A percentile compares a stretch with the other conserved stretches of the same genome.
Evolutionary conservation across 495 filamentous ascomycete genomes (phyloP).

Genomic region (Hapsidospora chrysogenum): DNA sequence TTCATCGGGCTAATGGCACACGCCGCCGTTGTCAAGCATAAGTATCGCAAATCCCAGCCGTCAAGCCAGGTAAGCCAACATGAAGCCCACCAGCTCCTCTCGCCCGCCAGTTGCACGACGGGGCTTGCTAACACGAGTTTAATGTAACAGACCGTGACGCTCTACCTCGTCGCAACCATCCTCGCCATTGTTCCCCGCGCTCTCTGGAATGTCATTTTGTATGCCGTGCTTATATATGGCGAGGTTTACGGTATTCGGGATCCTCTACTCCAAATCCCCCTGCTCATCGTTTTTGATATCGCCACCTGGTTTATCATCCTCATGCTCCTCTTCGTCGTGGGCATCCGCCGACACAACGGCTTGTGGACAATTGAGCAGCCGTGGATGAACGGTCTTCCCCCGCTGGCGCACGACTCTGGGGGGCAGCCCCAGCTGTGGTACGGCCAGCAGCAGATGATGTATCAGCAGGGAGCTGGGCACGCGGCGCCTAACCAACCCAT

Average conservation of each 20-base stretch:
- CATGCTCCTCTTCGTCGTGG: background rate
- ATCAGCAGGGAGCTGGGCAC: too few species aligned
- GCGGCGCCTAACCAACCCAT: too few species aligned
- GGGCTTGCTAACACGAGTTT: background rate
- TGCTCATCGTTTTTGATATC: background rate
- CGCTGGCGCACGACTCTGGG: too few species aligned
- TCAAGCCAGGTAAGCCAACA: background rate
- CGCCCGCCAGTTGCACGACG: too few species aligned
- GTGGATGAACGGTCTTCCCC: background rate
- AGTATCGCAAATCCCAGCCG: background rate
- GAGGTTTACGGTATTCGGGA: background rate
- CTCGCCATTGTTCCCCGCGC: background rate
- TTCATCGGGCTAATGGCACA: background rate
- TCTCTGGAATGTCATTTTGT: background rate
- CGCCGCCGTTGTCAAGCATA: background rate
- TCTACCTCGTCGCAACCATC: background rate
- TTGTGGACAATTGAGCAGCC: background rate
- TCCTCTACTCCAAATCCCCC: background rate
- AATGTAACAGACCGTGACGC: background rate
- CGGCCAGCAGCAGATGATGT: too few species aligned
- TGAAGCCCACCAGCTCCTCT: background rate
- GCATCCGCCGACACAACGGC: background rate
- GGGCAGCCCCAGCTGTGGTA: too few species aligned
- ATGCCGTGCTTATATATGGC: background rate
- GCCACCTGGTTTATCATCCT: background rate